A percentile compares a stretch with the other conserved stretches of the same genome.
Conservation (phyloP, 2,329 filamentous ascomycete genomes). For the Falciphora oryzae region DNA sequence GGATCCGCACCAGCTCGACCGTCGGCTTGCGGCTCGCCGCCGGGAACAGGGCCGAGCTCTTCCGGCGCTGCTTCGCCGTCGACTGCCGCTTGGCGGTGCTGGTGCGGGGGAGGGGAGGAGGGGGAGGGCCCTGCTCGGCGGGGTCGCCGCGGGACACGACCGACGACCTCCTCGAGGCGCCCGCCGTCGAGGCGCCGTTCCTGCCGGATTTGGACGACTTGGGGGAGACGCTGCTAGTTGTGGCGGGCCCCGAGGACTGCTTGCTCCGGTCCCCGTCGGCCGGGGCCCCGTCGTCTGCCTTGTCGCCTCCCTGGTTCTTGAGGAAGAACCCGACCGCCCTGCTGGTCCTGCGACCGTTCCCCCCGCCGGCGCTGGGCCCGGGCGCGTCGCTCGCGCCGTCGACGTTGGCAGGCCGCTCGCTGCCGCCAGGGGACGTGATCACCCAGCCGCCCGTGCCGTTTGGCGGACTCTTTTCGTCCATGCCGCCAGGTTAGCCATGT, state of each 20-base stretch:
- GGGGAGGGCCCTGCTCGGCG: too few relatives aligned
- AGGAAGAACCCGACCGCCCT: background rate
- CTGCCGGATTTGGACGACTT: background rate
- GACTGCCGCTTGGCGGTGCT: background rate
- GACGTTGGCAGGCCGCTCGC: background rate
- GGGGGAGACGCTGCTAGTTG: too few relatives aligned
- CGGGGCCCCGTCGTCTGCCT: background rate
- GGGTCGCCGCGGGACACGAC: background rate
- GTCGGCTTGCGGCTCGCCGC: background rate
- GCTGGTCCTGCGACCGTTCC: background rate
- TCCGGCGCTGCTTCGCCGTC: background rate
- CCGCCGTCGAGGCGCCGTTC: background rate
- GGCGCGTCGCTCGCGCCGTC: background rate
- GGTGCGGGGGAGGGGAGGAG: too few relatives aligned
- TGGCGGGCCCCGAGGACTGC: too few relatives aligned
- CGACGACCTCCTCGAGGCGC: background rate
- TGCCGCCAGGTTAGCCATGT: background rate
- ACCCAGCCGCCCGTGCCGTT: background rate
- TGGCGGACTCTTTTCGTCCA: background rate
- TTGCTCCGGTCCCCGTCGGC: background rate
- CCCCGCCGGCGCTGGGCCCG: too few relatives aligned
- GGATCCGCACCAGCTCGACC: constrained; percentile 7
- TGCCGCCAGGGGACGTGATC: background rate
- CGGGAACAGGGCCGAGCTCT: background rate
- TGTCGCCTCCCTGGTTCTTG: too few relatives aligned